These are phyloP conservation scores for Aspergillus ostianus DNA, from an alignment of 495 filamentous ascomycete genomes.

Conservation along the genomic window DNA sequence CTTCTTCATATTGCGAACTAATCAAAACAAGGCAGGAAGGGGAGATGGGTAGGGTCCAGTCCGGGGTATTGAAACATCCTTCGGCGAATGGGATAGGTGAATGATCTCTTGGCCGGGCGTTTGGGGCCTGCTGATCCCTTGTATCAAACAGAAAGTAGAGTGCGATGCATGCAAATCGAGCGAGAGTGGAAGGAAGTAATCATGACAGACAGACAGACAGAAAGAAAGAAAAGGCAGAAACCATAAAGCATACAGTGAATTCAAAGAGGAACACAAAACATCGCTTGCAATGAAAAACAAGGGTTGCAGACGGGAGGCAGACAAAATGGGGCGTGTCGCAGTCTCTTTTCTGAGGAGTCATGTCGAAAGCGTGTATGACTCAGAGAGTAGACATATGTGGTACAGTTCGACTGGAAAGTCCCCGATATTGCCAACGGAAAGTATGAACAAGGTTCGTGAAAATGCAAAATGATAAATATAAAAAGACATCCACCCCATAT, in stretches of 20 bases:
- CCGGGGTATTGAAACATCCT: neutral
- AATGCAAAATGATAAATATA: neutral
- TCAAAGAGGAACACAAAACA: neutral
- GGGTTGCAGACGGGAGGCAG: neutral
- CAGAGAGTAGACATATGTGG: neutral
- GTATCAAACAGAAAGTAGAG: neutral
- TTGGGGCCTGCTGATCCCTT: neutral
- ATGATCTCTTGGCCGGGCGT: neutral
- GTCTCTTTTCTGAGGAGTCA: neutral
- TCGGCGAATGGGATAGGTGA: neutral
- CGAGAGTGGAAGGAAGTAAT: neutral
- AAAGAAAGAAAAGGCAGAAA: neutral
- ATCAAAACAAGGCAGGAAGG: neutral
- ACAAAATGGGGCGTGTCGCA: neutral
- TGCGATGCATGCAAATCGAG: neutral
- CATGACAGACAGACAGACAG: neutral
- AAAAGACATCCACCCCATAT: neutral
- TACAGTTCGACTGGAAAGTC: neutral
- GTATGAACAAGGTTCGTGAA: neutral
- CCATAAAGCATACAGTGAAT: neutral
- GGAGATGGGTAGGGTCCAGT: too few relatives aligned
- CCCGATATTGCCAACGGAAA: neutral
- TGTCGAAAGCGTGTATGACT: neutral
- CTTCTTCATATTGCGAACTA: neutral
- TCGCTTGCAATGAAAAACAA: neutral